Base-by-base conservation (phyloP, 148 eudicot genomes). In the Chenopodium suecicum region DNA sequence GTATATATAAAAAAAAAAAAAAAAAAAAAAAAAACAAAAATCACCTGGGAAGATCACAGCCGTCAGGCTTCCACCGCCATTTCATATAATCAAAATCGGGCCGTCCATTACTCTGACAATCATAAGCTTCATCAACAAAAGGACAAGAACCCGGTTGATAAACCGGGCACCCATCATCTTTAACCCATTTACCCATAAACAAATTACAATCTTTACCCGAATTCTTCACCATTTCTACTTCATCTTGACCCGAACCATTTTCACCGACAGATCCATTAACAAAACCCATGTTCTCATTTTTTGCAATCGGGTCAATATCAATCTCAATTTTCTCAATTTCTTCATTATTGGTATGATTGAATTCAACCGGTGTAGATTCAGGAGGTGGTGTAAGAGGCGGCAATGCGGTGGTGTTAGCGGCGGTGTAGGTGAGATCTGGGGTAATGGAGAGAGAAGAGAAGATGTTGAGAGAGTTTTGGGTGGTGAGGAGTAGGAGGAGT, bases 21-120 rank as follows among this genome's bases (percentile, higher is more conserved):
- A 37, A 19, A 58, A 79, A 69, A 50, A 7, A 8, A 4, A 76
- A 22, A 46, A 12, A 56, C 6, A 65, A 84, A 37, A 19, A 58
- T 25, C 44, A 93, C 99, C 99, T 92, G 65, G 99, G 99, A 81
- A 95, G 94, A 67, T 90, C 87, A 86, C 99, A 95, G 6, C 75
- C 94, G 84, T 91, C 77, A 78, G 99, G 98, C 86, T 95, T 89
- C 99, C 99, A 95, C 16, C 93, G 82, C 99, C 99, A 92, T 48
- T 92, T 91, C 79, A 91, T 74, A 84, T 93, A 95, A 54, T 85
- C 90, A 34, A 83, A 88, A 83, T 95, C 98, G 17, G 81, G 82
- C 78, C 98, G 92, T 71, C 98, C 98, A 89, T 95, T 93, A 62
- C 48, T 85, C 78, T 93, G 97, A 80, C 99, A 95, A 86, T 92